Percentiles rank a stretch among this genome's conserved stretches.
Conservation (phyloP, 768 basidiomycete species). For the Boletus pseudopeckii region DNA sequence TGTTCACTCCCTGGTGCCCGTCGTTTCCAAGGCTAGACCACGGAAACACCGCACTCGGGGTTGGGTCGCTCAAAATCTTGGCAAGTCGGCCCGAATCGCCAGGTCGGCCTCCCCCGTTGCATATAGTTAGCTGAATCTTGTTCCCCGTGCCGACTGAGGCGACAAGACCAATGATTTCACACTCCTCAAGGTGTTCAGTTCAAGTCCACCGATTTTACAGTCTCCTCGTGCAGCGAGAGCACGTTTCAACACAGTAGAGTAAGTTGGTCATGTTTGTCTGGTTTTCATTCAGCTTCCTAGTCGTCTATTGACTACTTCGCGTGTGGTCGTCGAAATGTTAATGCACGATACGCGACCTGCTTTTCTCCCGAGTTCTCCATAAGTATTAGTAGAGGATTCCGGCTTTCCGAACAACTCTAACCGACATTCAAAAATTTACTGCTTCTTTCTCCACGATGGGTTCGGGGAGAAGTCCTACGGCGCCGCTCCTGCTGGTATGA, state of each 20-base stretch:
- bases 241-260: not conserved
- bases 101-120: not conserved
- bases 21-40: not conserved
- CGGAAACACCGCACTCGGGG: not conserved
- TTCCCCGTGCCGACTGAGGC: not conserved
- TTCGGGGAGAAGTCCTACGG: slow-evolving; percentile 1
- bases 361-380: not conserved
- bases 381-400: not conserved
- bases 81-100: slow-evolving; percentile 3
- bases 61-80: not conserved
- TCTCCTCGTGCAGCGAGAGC: not conserved
- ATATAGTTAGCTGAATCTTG: not conserved
- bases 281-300: not conserved
- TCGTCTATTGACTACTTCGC: not conserved
- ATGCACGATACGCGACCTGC: not conserved
- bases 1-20: not conserved
- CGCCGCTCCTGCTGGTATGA: too few species aligned
- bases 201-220: not conserved
- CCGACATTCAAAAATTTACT: not conserved
- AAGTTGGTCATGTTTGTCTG: not conserved
- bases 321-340: not conserved
- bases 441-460: slow-evolving; percentile 15
- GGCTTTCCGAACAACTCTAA: not conserved
- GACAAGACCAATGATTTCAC: not conserved
- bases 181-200: not conserved